These are phyloP conservation scores for Penicillium silybi DNA, from an alignment of 495 filamentous ascomycete genomes.

Conservation along the genomic window DNA sequence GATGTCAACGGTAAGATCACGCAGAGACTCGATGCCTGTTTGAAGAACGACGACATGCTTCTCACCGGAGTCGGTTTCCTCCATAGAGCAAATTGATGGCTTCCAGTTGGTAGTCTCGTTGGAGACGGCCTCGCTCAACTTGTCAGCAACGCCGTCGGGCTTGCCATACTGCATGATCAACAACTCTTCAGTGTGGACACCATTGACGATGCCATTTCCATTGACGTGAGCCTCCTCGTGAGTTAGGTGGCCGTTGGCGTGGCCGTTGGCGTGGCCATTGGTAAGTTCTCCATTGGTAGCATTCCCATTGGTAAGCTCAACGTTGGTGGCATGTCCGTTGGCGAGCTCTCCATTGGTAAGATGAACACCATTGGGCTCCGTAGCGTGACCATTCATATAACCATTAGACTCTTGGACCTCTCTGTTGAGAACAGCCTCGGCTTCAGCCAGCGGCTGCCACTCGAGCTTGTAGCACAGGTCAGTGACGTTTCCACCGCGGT, in stretches of 20 bases:
- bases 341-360: not conserved
- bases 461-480: constrained; percentile 35
- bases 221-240: constrained; percentile 1
- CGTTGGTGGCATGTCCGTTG: not conserved
- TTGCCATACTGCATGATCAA: constrained; percentile 16
- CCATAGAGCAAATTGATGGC: constrained; percentile 9
- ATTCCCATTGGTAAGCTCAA: not conserved
- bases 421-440: not conserved
- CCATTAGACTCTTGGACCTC: constrained; percentile 4
- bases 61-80: constrained; percentile 5
- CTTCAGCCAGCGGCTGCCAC: constrained; percentile 24
- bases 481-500: constrained; percentile 6
- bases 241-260: constrained; percentile 2
- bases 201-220: constrained; percentile 5
- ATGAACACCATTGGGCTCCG: not conserved
- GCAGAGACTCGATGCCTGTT: constrained; percentile 16
- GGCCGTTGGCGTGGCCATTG: not conserved
- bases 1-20: constrained; percentile 12
- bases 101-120: constrained; percentile 8
- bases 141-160: constrained; percentile 12
- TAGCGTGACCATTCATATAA: constrained; percentile 1
- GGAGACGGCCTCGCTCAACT: constrained; percentile 4
- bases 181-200: constrained; percentile 3
- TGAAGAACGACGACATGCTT: constrained; percentile 22
- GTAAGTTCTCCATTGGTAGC: not conserved